Percentiles rank a stretch among this genome's conserved stretches.
Evolutionary conservation across 108 stramenopile genomes (phyloP).

Genomic region (Pseudonitzschia multistriata): DNA sequence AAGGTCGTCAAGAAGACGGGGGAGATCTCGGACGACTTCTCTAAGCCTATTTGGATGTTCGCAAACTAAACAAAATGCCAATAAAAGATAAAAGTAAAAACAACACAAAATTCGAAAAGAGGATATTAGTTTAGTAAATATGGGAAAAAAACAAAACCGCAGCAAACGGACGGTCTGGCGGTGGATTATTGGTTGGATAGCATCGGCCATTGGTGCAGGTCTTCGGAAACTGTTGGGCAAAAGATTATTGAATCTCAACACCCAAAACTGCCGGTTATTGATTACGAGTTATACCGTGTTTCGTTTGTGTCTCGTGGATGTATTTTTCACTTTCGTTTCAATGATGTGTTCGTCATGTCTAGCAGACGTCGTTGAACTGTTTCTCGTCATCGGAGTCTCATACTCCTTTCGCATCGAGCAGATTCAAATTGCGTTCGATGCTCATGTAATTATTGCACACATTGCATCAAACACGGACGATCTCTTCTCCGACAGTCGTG

Average conservation of each 20-base stretch:
- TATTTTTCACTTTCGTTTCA: too few relatives aligned
- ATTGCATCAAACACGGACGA: slow-evolving; percentile 13
- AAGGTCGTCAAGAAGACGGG: slow-evolving; percentile 4
- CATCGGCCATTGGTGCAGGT: too few relatives aligned
- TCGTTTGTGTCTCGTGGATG: neutral
- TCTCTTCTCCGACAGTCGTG: slow-evolving; percentile 60
- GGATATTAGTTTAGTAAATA: neutral
- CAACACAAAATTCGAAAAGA: neutral
- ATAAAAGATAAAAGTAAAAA: slow-evolving; percentile 4
- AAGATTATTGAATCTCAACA: too few relatives aligned
- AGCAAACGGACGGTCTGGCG: too few relatives aligned
- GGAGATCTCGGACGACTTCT: slow-evolving; percentile 9
- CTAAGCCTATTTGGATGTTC: slow-evolving; percentile 3
- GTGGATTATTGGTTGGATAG: too few relatives aligned
- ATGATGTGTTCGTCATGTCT: too few relatives aligned
- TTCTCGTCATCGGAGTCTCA: too few relatives aligned
- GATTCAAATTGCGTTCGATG: neutral
- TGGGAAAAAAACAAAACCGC: too few relatives aligned
- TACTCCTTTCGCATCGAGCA: neutral
- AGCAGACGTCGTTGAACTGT: too few relatives aligned
- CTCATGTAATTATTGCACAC: neutral
- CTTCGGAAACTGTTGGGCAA: too few relatives aligned
- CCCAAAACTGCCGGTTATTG: too few relatives aligned
- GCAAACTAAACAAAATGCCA: neutral
- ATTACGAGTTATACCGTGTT: too few relatives aligned